phyloP scores from a whole-genome alignment of 192 early-diverging fungal genomes.

The Dissophora ornata region DNA sequence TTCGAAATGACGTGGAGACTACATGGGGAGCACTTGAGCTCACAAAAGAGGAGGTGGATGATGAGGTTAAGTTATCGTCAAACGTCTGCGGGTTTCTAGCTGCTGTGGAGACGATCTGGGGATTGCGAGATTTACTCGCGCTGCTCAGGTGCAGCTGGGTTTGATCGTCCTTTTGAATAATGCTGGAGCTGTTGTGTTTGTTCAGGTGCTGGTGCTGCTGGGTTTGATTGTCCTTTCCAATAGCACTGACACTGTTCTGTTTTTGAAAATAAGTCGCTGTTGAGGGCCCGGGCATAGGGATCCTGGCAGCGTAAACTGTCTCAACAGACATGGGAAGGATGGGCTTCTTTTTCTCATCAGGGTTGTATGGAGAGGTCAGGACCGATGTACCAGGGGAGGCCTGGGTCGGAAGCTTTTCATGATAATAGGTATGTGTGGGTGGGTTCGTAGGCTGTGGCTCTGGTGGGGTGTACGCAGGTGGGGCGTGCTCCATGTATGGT shows the following conservation, averaged over 20 bases:
- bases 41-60: background rate
- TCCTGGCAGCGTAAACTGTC: background rate
- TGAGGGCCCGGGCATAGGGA: background rate
- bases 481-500: constrained; percentile 6
- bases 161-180: background rate
- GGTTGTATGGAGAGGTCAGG: background rate
- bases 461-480: constrained; percentile 7
- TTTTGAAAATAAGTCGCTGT: background rate
- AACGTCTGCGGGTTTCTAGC: constrained; percentile 5
- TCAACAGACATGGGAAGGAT: no score
- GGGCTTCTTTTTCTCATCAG: background rate
- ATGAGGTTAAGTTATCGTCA: background rate
- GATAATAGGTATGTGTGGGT: background rate
- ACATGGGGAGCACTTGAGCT: background rate
- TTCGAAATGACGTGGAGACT: background rate
- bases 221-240: background rate
- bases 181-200: background rate
- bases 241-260: background rate
- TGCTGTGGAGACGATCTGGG: background rate
- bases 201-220: background rate
- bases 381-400: no score
- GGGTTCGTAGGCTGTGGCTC: background rate
- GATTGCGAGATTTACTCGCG: background rate
- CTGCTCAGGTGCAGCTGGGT: background rate
- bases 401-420: background rate